Evolutionary conservation across 148 eudicot genomes (phyloP).

Genomic region (Vaccinium darrowii): DNA sequence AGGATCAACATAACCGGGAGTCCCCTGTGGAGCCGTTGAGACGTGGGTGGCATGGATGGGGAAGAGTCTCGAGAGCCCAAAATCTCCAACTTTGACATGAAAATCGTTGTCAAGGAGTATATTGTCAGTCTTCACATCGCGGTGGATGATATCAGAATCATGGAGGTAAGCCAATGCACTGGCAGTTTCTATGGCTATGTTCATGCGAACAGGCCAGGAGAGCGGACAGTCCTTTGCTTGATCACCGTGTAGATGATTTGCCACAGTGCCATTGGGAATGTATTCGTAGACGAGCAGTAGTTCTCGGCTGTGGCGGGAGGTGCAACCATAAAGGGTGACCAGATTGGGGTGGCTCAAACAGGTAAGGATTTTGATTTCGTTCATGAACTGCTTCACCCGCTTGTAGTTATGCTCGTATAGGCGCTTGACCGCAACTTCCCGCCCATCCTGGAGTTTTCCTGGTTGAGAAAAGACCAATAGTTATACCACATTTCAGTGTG

Average conservation of each 20-base stretch:
- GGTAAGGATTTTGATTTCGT: slow-evolving; percentile 6
- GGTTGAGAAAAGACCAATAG: neutral
- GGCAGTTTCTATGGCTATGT: slow-evolving; percentile 41
- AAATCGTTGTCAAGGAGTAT: slow-evolving; percentile 33
- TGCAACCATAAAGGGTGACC: slow-evolving; percentile 63
- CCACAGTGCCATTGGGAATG: slow-evolving; percentile 58
- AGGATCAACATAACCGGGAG: slow-evolving; percentile 59
- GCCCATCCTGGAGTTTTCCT: slow-evolving; percentile 60
- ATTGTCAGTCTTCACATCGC: slow-evolving; percentile 24
- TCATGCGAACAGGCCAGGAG: slow-evolving; percentile 32
- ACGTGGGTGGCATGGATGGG: slow-evolving; percentile 28
- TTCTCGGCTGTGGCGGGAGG: slow-evolving; percentile 55
- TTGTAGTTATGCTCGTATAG: slow-evolving; percentile 34
- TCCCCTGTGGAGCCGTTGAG: slow-evolving; percentile 42
- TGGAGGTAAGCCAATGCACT: slow-evolving; percentile 38
- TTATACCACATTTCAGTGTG: neutral
- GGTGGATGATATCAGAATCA: slow-evolving; percentile 31
- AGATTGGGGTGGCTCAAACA: slow-evolving; percentile 48
- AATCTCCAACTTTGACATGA: slow-evolving; percentile 39
- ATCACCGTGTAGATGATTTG: slow-evolving; percentile 27
- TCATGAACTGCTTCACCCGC: slow-evolving; percentile 13
- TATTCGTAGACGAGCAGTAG: slow-evolving; percentile 66
- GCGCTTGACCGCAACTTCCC: slow-evolving; percentile 70
- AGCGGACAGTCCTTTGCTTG: slow-evolving; percentile 13
- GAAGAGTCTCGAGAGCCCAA: slow-evolving; percentile 25